Conservation (phyloP, 345 rosid species). For the Clausena lansium region DNA sequence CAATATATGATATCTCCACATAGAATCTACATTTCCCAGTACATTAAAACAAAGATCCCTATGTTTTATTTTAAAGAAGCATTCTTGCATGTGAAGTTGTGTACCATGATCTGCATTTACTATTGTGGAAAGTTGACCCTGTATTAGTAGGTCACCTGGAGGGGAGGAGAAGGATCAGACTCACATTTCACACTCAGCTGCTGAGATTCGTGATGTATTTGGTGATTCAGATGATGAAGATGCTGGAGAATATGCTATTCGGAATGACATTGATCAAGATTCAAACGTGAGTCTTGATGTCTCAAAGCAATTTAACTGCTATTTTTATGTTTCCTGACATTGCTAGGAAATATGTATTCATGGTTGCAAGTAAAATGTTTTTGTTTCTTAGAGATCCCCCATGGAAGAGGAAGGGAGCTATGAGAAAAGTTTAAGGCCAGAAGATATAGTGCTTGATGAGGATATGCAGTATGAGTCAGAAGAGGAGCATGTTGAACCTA, state of each 20-base stretch:
- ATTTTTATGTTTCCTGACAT: constrained; percentile 2
- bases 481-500: constrained; percentile 73
- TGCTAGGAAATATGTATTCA: not conserved
- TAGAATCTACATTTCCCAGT: not conserved
- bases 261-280: constrained; percentile 65
- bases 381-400: constrained; percentile 58
- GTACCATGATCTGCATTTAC: constrained; percentile 13
- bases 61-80: constrained; percentile 6
- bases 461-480: constrained; percentile 79
- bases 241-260: constrained; percentile 59
- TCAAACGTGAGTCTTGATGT: constrained; percentile 51
- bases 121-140: constrained; percentile 15
- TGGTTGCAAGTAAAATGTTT: constrained; percentile 17
- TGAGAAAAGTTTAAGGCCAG: constrained; percentile 65
- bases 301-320: constrained; percentile 1
- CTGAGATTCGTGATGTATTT: constrained; percentile 96
- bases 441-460: constrained; percentile 77
- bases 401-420: constrained; percentile 79
- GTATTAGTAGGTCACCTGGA: constrained; percentile 52
- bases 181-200: constrained; percentile 57
- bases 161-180: constrained; percentile 62
- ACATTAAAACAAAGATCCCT: not conserved
- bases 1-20: not conserved
- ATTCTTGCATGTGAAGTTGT: constrained; percentile 16
- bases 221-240: constrained; percentile 99